These are phyloP conservation scores for Podaxis pistillaris DNA, from an alignment of 768 basidiomycete species.

Conservation along the genomic window DNA sequence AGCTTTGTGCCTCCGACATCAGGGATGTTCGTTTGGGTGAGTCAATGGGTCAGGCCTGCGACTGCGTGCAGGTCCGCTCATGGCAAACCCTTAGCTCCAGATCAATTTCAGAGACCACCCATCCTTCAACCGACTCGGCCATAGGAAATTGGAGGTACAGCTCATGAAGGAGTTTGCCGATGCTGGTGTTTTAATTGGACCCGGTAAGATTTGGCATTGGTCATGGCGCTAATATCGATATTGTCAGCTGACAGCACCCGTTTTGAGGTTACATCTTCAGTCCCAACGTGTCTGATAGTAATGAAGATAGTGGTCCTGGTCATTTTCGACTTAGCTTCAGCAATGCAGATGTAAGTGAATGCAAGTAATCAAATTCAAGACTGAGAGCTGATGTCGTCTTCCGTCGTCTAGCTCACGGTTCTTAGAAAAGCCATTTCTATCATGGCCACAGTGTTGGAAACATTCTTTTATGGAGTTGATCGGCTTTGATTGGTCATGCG, in stretches of 20 bases:
- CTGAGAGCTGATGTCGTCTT: background rate
- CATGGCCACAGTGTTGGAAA: slow-evolving; percentile 40
- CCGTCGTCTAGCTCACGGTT: slow-evolving; percentile 27
- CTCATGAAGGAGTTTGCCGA: slow-evolving; percentile 63
- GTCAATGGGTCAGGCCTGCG: slow-evolving; percentile 16
- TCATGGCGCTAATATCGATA: slow-evolving; percentile 2
- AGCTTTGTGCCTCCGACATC: slow-evolving; percentile 68
- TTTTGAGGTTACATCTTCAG: slow-evolving; percentile 38
- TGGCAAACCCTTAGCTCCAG: slow-evolving; percentile 41
- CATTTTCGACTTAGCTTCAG: slow-evolving; percentile 63
- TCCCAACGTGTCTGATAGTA: slow-evolving; percentile 26
- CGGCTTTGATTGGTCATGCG: background rate
- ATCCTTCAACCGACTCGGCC: slow-evolving; percentile 32
- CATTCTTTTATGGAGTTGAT: slow-evolving; percentile 29
- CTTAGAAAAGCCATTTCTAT: slow-evolving; percentile 48
- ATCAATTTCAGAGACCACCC: slow-evolving; percentile 63
- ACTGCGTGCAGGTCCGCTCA: background rate
- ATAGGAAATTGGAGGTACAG: slow-evolving; percentile 49
- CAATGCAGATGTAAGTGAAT: slow-evolving; percentile 41
- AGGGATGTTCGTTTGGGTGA: slow-evolving; percentile 84
- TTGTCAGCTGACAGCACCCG: background rate
- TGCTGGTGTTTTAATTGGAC: slow-evolving; percentile 59
- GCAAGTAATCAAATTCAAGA: background rate
- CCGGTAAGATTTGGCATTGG: slow-evolving; percentile 40
- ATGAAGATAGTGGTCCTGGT: slow-evolving; percentile 31